phyloP scores from a whole-genome alignment of 345 rosid genomes.

The Lagerstroemia speciosa region DNA sequence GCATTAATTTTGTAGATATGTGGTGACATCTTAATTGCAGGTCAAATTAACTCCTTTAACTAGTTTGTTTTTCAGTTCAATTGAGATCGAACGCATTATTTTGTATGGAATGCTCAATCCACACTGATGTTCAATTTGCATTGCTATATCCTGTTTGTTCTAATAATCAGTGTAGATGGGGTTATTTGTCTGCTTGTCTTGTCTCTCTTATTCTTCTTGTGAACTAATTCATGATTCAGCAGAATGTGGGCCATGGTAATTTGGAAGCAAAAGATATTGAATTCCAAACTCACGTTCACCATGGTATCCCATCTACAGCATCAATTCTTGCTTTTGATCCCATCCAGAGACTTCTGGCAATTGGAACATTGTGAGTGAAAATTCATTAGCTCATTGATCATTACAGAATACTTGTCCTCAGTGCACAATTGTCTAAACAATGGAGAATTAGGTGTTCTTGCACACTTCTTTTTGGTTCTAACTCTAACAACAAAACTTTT shows the following conservation, averaged over 20 bases:
- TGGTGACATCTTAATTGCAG: background rate
- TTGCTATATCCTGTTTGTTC: background rate
- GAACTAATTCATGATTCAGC: slow-evolving; percentile 11
- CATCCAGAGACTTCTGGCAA: slow-evolving; percentile 49
- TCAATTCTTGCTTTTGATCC: slow-evolving; percentile 59
- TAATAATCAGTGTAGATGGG: background rate
- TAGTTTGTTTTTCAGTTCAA: background rate
- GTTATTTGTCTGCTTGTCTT: background rate
- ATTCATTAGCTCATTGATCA: background rate
- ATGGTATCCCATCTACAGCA: slow-evolving; percentile 55
- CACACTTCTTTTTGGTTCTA: background rate
- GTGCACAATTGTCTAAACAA: background rate
- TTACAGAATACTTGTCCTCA: background rate
- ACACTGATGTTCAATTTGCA: background rate
- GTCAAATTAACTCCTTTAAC: background rate
- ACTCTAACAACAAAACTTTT: background rate
- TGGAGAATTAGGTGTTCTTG: background rate
- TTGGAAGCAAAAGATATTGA: slow-evolving; percentile 37
- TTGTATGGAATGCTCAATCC: background rate
- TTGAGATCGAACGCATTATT: background rate
- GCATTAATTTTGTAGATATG: background rate
- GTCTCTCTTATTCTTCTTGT: slow-evolving; percentile 2
- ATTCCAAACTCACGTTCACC: slow-evolving; percentile 34
- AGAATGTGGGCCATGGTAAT: slow-evolving; percentile 17
- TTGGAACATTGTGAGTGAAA: slow-evolving; percentile 48